phyloP scores from a whole-genome alignment of 371 early-diverging fungal genomes.

The Apophysomyces trapeziformis region DNA sequence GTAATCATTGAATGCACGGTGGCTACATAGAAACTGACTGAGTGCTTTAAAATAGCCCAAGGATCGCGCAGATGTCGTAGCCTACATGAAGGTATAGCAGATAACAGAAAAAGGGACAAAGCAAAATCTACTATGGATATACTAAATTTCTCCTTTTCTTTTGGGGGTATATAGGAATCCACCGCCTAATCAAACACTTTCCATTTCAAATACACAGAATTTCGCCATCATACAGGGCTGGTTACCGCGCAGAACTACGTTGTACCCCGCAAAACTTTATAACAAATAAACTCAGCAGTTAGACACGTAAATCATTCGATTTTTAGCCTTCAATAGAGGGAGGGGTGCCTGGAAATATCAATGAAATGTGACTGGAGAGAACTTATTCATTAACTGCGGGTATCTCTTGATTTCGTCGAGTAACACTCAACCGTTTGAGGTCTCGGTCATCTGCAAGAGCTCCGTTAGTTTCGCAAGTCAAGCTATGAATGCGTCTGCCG shows the following conservation, averaged over 20 bases:
- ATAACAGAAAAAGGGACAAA: background rate
- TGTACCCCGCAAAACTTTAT: constrained; percentile 11
- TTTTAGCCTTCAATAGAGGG: background rate
- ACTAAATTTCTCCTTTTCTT: background rate
- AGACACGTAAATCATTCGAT: constrained; percentile 10
- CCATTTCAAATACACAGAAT: background rate
- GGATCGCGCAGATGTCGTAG: constrained; percentile 28
- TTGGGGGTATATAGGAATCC: background rate
- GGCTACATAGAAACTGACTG: background rate
- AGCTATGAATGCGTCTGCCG: background rate
- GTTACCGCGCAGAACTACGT: background rate
- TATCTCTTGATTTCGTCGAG: constrained; percentile 7
- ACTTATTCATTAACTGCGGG: constrained; percentile 7
- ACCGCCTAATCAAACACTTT: background rate
- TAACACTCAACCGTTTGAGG: background rate
- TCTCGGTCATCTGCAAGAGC: background rate
- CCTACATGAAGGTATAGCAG: constrained; percentile 16
- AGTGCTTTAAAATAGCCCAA: constrained; percentile 8
- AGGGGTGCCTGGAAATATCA: constrained; percentile 7
- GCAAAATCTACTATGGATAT: background rate
- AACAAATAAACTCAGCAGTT: constrained; percentile 10
- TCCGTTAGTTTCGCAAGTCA: background rate
- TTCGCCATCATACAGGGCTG: background rate
- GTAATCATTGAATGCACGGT: background rate
- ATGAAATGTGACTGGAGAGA: constrained; percentile 6